Evolutionary conservation across 306 rosid genomes (phyloP), one percentile per base, ranked within the genome.

Genomic region (Styphnolobium japonicum): DNA sequence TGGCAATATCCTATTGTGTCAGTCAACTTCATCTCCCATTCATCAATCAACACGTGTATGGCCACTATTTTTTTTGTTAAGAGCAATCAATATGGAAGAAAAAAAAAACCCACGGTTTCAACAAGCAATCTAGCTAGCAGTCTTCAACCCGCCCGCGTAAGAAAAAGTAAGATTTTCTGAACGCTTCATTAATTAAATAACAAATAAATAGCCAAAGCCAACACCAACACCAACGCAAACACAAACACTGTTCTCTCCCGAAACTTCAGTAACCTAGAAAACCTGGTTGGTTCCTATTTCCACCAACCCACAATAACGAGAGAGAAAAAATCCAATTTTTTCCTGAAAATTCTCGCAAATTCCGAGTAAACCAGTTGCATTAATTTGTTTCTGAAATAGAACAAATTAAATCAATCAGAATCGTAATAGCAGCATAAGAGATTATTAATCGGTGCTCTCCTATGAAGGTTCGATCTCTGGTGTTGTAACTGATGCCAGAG

Each of bases 391-490:
- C 15, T 23, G 33, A 8, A 61, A 31, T 7, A 6, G 22, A 29
- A 31, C 21, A 0, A 60, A 15, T 33, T n/a, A 12, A 12, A 15
- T 33, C 18, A 12, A 12, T 58, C 16, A 10, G 6, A 3, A 1
- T 27, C n/a, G n/a, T n/a, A n/a, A 3, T 27, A 3, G 3, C 31
- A 27, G 31, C 31, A 27, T 27, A 27, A 4, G 40, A 6, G 4
- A 0, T 2, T 4, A 4, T 36, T 36, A 6, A 2, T 36, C 7
- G 40, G 52, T n/a, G 52, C 60, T 67, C 71, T 29, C 14, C 6
- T 8, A 22, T 7, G 40, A 60, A 58, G 33, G 66, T 82, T 63
- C 82, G 87, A 36, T 86, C 86, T 86, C 86, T 75, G 63, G 77
- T 18, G 31, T 8, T 11, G 16, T 6, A 5, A 22, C 56, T 16